Base-by-base conservation (phyloP, 225 moss, liverwort and hornwort genomes). In the Climacium dendroides region DNA sequence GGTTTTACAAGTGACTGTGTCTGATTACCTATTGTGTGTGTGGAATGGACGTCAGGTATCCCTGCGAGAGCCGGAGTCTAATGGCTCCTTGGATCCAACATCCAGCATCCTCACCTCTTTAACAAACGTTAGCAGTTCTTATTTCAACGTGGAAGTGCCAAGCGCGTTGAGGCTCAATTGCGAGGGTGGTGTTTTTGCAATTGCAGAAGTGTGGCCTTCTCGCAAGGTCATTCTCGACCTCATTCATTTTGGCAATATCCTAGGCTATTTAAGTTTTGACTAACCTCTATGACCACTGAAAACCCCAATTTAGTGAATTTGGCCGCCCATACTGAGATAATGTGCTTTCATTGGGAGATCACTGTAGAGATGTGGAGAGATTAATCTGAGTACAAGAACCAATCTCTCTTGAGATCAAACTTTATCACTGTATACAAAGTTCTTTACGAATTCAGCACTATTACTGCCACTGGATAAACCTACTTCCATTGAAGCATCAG, bases 201-300 rank as follows among this genome's bases (percentile, higher is more conserved):
- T 98, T 80, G 94, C 96, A 62, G 85, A 93, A 87, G 96, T 93
- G 84, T 98, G 98, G 98, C 98, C 98, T 28, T 98, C 96, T 82
- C 94, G 93, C 79, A 95, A 98, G 98, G 98, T 98, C 75, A 57
- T 67, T 59, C 60, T 86, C 12, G 50, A 64, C 73, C 48, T 37
- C 43, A 67, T 70, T 43, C 61, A 54, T 37, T 82, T 61, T 59
- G 39, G 39, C 66, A 73, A 19, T 54, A 19, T 32, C 23, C 81
- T 50, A 62, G 10, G 4, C 30, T 45, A n/a, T 26, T 78, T 45
- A 18, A 69, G 45, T 32, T 87, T 87, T 73, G 37, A 23, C 32
- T 48, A 72, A 14, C 62, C 76, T 71, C 30, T 58, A 28, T 84
- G 80, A 57, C 43, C 54, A 19, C 35, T 57, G 71, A 29, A 82